A percentile compares a stretch with the other conserved stretches of the same genome.
Evolutionary conservation across 2,329 filamentous ascomycete species (phyloP).

Genomic region (Purpureocillium lavendulum): DNA sequence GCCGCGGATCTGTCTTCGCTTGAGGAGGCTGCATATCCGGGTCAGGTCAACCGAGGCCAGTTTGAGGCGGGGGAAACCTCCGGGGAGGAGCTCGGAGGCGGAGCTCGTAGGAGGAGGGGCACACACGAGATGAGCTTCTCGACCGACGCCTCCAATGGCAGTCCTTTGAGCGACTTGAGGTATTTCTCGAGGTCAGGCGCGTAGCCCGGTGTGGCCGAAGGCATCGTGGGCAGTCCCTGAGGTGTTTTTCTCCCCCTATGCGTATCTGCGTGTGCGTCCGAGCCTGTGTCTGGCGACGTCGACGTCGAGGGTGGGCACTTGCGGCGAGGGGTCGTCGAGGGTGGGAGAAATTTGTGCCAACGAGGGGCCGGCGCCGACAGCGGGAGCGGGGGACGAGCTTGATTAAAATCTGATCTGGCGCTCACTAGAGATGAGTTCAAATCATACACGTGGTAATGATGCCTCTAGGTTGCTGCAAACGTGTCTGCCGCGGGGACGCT

Average conservation of each 20-base stretch:
- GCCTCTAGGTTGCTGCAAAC: too few relatives aligned
- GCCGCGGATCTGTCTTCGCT: slow-evolving; percentile 80
- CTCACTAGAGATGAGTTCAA: too few relatives aligned
- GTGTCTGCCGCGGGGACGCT: too few relatives aligned
- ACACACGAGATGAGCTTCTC: slow-evolving; percentile 76
- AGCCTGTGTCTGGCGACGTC: background rate
- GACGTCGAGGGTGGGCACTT: background rate
- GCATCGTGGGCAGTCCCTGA: slow-evolving; percentile 18
- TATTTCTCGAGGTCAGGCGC: slow-evolving; percentile 72
- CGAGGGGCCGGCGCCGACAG: background rate
- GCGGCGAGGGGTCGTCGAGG: background rate
- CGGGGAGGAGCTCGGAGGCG: background rate
- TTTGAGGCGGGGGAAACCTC: too few relatives aligned
- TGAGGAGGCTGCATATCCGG: slow-evolving; percentile 65
- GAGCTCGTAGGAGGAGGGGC: slow-evolving; percentile 3
- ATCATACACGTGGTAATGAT: too few relatives aligned
- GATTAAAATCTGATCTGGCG: too few relatives aligned
- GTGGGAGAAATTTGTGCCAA: slow-evolving; percentile 3
- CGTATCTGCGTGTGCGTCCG: too few relatives aligned
- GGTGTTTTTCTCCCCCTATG: too few relatives aligned
- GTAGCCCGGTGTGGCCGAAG: slow-evolving; percentile 24
- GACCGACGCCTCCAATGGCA: slow-evolving; percentile 70
- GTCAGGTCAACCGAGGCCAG: too few relatives aligned
- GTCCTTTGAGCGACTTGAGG: slow-evolving; percentile 68
- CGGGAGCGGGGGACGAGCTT: background rate